A percentile compares a stretch with the other conserved stretches of the same genome.
These are phyloP conservation scores for Fremontodendron californicum DNA, from an alignment of 345 rosid genomes.

Conservation along the genomic window DNA sequence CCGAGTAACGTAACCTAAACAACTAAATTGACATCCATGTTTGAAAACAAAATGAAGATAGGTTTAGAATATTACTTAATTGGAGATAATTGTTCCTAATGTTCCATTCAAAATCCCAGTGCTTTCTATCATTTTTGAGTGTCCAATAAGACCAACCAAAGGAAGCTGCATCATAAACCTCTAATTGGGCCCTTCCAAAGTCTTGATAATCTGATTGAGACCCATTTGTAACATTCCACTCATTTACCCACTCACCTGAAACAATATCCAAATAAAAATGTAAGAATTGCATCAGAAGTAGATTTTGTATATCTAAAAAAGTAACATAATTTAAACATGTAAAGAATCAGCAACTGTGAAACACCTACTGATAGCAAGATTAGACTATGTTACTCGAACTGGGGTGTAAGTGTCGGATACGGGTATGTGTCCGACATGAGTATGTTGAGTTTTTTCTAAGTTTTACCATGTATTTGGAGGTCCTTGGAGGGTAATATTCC, in stretches of 20 bases:
- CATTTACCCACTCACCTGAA: conserved; percentile 82
- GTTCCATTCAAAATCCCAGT: conserved; percentile 89
- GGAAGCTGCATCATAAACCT: conserved; percentile 59
- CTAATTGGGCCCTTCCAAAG: conserved; percentile 60
- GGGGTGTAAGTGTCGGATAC: no score
- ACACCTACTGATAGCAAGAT: not conserved
- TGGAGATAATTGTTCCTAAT: conserved; percentile 52
- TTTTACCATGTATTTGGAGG: no score
- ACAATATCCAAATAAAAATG: not conserved
- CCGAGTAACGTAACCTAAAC: no score
- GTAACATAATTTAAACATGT: not conserved
- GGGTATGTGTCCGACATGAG: no score
- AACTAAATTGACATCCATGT: no score
- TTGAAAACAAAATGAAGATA: not conserved
- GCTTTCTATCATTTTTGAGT: conserved; percentile 56
- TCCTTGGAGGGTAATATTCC: no score
- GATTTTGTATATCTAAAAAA: no score
- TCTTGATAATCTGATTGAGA: conserved; percentile 57
- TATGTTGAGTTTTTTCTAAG: no score
- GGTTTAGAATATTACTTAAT: conserved; percentile 36
- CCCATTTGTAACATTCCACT: conserved; percentile 54
- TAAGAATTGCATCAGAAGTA: not conserved
- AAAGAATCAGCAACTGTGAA: not conserved
- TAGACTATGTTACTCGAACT: no score
- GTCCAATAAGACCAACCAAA: conserved; percentile 87